Base-by-base conservation (phyloP, 768 basidiomycete genomes). In the Auriculariales sp. region DNA sequence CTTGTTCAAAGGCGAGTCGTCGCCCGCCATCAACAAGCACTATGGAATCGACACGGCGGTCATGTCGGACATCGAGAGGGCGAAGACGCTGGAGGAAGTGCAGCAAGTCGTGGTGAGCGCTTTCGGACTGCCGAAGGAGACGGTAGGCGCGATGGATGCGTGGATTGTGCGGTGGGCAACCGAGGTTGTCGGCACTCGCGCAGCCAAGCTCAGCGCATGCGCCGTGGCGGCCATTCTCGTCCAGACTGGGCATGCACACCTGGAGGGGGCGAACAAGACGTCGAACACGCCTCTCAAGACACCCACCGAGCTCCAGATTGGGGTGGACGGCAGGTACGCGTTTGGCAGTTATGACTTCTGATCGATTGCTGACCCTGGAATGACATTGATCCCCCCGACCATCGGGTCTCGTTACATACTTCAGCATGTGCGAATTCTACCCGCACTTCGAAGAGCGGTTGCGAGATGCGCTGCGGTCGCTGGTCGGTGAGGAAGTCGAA, bases 1-100 rank as follows among this genome's bases (percentile, higher is more conserved):
- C 28, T 71, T 98, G 24, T 95, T 99, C 66, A 67, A 70, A 47
- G 95, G 95, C 6, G 78, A 78, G 55, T 81, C 82, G 4, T 83
- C 88, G 3, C 52, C 66, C 0, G 61, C 61, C 7, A 62, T 99
- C 54, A 98, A 99, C 68, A 75, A 72, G 22, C 94, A 95, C 57
- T 99, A 94, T 67, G 95, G 92, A 1, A 68, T 97, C 52, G 95
- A 99, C 65, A 88, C 93, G 0, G 88, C 91, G n/a, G 72, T 93
- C 51, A 78, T 95, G 71, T 91, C 86, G 45, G 78, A 75, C 31
- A 70, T 92, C 39, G 89, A 91, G 62, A 75, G 72, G 48, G 82
- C 83, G 49, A 58, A 63, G 30, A 59, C 72, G 47, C 59, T 84
- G 50, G 70, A 77, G 55, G 69, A 66, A 19, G 74, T 89, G 46